A percentile compares a stretch with the other conserved stretches of the same genome.
phyloP scores from a whole-genome alignment of 495 filamentous ascomycete genomes.

The Tuber borchii region DNA sequence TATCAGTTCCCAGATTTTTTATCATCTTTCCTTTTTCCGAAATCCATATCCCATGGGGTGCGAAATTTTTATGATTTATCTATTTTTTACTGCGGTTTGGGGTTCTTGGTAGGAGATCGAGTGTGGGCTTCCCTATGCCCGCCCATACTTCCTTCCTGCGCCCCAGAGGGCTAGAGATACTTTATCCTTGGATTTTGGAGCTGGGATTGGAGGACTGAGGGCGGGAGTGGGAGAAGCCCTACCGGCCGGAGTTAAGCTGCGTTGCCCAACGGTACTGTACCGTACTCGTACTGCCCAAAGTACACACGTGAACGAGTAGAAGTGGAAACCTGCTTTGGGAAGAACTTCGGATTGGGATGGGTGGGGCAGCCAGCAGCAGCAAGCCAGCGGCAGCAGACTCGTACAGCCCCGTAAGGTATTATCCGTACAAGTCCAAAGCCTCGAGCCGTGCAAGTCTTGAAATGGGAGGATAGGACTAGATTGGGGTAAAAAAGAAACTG shows the following conservation, averaged over 20 bases:
- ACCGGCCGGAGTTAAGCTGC: background rate
- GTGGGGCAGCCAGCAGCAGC: background rate
- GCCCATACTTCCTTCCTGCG: background rate
- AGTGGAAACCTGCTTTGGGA: background rate
- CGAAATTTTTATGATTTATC: background rate
- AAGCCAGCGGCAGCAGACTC: background rate
- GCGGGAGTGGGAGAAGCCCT: background rate
- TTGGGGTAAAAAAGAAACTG: background rate
- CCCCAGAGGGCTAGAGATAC: background rate
- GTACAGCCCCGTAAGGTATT: background rate
- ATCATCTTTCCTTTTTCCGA: background rate
- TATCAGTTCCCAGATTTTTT: background rate
- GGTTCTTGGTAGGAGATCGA: background rate
- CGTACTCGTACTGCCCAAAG: background rate
- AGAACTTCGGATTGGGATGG: background rate
- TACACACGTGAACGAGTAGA: background rate
- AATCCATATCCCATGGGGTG: background rate
- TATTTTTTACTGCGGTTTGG: background rate
- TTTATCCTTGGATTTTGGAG: background rate
- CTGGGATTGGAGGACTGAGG: background rate
- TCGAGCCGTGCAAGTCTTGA: background rate
- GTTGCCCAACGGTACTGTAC: background rate
- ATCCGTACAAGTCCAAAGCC: background rate
- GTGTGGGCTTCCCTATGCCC: background rate
- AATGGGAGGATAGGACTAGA: background rate